Conservation (phyloP, 2,329 filamentous ascomycete species). For the Aspergillus arachidicola region DNA sequence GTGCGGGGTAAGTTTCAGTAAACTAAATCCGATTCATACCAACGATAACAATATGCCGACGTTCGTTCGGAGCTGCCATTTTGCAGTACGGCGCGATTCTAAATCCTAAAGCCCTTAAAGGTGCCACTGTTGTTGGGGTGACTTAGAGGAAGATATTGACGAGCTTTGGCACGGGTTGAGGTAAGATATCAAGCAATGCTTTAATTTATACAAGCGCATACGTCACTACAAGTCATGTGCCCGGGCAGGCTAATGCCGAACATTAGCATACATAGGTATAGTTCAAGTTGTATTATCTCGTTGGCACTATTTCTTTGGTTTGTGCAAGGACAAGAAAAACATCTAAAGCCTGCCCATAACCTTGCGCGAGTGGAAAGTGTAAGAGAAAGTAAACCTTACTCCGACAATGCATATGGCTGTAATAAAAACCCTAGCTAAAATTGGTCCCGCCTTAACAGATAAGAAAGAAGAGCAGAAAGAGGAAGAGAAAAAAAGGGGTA, state of each 20-base stretch:
- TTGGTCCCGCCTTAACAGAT: slow-evolving; percentile 17
- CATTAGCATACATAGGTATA: background rate
- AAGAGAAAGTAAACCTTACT: slow-evolving; percentile 25
- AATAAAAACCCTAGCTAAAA: slow-evolving; percentile 2
- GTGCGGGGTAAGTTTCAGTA: slow-evolving; percentile 26
- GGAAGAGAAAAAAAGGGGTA: slow-evolving; percentile 6
- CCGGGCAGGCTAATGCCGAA: slow-evolving; percentile 8
- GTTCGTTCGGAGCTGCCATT: slow-evolving; percentile 33
- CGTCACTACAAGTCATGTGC: slow-evolving; percentile 38
- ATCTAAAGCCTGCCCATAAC: slow-evolving; percentile 1
- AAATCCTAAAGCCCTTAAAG: slow-evolving; percentile 17
- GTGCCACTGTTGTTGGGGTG: slow-evolving; percentile 26
- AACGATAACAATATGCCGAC: slow-evolving; percentile 45
- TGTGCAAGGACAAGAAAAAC: slow-evolving; percentile 2
- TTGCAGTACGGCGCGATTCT: slow-evolving; percentile 24
- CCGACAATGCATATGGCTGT: slow-evolving; percentile 32
- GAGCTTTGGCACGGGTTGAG: background rate
- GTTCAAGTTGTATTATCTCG: background rate
- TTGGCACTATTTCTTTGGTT: background rate
- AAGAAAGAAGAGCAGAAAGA: background rate
- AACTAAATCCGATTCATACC: slow-evolving; percentile 30
- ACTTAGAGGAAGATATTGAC: background rate
- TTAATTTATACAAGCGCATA: slow-evolving; percentile 19
- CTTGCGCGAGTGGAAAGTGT: background rate
- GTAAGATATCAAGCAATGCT: background rate